Conservation (phyloP, 2,329 filamentous ascomycete species). For the Trichoderma sp. region DNA sequence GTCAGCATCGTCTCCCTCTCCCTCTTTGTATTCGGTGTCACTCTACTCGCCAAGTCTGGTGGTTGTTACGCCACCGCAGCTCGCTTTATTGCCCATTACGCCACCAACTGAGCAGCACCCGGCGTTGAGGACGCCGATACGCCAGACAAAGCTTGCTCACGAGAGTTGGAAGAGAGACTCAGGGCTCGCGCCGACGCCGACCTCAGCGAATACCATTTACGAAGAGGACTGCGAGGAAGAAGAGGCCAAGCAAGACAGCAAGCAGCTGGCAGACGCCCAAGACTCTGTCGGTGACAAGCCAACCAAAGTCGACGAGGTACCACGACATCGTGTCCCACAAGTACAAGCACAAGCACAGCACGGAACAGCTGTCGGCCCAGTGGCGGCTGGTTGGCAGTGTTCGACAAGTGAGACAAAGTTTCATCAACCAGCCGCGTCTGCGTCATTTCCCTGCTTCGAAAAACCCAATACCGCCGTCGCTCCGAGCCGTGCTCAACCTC, state of each 20-base stretch:
- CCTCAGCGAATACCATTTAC: conserved; percentile 33
- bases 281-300: background rate
- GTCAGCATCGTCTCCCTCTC: conserved; percentile 22
- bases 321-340: conserved; percentile 16
- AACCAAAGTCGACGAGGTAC: background rate
- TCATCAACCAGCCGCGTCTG: conserved; percentile 22
- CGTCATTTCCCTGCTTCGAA: background rate
- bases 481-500: background rate
- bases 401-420: conserved; percentile 22
- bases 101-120: conserved; percentile 53
- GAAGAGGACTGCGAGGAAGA: conserved; percentile 42
- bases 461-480: background rate
- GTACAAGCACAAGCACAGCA: background rate
- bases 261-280: background rate
- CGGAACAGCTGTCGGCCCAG: conserved; percentile 20
- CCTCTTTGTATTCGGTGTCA: conserved; percentile 22
- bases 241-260: conserved; percentile 18
- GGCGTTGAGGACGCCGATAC: conserved; percentile 40
- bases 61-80: conserved; percentile 31
- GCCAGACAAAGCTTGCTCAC: conserved; percentile 27
- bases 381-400: conserved; percentile 14
- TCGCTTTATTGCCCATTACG: conserved; percentile 32
- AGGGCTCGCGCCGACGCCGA: conserved; percentile 45
- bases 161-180: conserved; percentile 55
- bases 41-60: conserved; percentile 28